Base-by-base conservation (phyloP, 164 flowering plant genomes). In the Vitis riparia region DNA sequence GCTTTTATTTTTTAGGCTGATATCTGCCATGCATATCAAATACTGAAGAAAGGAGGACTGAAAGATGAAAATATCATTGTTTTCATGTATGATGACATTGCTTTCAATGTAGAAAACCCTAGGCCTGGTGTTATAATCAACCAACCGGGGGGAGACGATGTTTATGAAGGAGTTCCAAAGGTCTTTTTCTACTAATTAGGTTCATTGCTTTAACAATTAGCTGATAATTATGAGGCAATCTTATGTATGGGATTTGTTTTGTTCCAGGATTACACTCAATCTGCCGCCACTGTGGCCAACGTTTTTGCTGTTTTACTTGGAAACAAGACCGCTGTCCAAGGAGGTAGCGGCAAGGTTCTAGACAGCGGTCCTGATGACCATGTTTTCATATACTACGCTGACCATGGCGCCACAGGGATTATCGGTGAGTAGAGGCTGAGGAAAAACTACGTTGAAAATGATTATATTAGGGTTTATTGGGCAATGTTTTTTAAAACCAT, bases 31-130 rank as follows among this genome's bases (percentile, higher is more conserved):
- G 86, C 86, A 2, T 82, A 82, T 62, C 86, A 82, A 73, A 64
- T 82, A 3, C 57, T 82, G 72, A 80, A 60, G 68, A 75, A 69
- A 37, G 81, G 81, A 11, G 86, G 86, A 11, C 17, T 82, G 13
- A 75, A 63, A 23, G 85, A 82, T 51, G 79, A 82, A 57, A 82
- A 82, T 58, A 82, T 82, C 14, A 73, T 82, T 23, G 81, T 82
- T 15, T 80, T 82, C 68, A 82, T 82, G 86, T 80, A 77, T 9
- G 86, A 82, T 62, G 86, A 82, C 55, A 82, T 82, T 27, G 86
- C 86, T 0, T 72, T 56, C 49, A 64, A 73, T 56, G 12, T 3
- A 11, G 59, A 74, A 2, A 82, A 82, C 51, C 86, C 83, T 0
- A 73, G 76, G 52, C 76, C 72, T 15, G 86, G 86, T 14, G 55